Percentiles rank a stretch among this genome's conserved stretches.
These are phyloP conservation scores for Citrullus mucosospermus DNA, from an alignment of 306 rosid genomes.

Conservation along the genomic window DNA sequence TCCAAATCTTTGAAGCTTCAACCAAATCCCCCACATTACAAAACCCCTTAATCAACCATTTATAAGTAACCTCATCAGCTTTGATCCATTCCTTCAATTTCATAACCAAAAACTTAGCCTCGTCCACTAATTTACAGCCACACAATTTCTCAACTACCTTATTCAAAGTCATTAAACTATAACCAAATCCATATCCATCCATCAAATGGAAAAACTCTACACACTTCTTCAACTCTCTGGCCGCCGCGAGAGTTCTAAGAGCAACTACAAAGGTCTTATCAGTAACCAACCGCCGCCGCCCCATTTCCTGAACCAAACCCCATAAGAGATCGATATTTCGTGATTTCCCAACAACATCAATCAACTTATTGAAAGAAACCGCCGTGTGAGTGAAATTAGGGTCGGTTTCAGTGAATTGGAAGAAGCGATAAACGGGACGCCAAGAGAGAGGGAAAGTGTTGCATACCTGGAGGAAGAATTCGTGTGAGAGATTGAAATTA, in stretches of 20 bases:
- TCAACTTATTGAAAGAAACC: slow-evolving; percentile 50
- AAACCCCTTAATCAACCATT: slow-evolving; percentile 40
- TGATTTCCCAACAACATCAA: slow-evolving; percentile 32
- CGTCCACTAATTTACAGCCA: slow-evolving; percentile 41
- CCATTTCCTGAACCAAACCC: slow-evolving; percentile 33
- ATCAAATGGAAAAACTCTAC: slow-evolving; percentile 61
- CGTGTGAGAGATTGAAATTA: slow-evolving; percentile 52
- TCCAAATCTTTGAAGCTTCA: slow-evolving; percentile 74
- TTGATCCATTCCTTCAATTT: slow-evolving; percentile 47
- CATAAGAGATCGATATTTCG: slow-evolving; percentile 60
- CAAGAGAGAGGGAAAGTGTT: slow-evolving; percentile 69
- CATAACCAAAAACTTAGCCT: slow-evolving; percentile 43
- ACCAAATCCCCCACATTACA: slow-evolving; percentile 59
- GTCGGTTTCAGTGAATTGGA: slow-evolving; percentile 21
- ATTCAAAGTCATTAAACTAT: slow-evolving; percentile 38
- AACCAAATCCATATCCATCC: slow-evolving; percentile 39
- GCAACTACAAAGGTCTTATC: slow-evolving; percentile 40
- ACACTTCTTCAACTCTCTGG: slow-evolving; percentile 57
- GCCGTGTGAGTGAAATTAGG: slow-evolving; percentile 41
- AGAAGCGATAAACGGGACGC: slow-evolving; percentile 63
- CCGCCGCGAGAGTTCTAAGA: slow-evolving; percentile 36
- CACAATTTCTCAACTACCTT: slow-evolving; percentile 41
- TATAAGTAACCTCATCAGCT: slow-evolving; percentile 39
- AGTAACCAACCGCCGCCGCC: slow-evolving; percentile 28
- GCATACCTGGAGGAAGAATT: slow-evolving; percentile 86